Conservation (phyloP, 225 moss, liverwort and hornwort species). For the Takakia lepidozioides region DNA sequence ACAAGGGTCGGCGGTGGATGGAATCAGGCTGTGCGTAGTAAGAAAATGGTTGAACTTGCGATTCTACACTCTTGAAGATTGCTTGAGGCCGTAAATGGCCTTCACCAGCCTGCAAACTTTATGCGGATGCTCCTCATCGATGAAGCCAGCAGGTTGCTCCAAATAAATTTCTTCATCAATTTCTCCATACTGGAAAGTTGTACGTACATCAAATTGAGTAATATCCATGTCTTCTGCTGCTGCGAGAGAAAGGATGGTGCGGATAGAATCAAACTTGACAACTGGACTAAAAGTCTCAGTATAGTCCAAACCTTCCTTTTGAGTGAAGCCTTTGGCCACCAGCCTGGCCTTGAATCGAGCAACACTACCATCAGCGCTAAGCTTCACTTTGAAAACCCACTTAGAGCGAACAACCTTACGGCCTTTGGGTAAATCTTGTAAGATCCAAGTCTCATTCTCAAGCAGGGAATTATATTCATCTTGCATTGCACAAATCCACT, state of each 20-base stretch:
- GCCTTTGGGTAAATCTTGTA: too few species aligned
- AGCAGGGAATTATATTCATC: too few species aligned
- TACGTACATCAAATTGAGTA: constrained; percentile 7
- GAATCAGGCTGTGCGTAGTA: neutral
- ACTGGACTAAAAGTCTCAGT: constrained; percentile 4
- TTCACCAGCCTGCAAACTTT: constrained; percentile 1
- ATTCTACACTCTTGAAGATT: neutral
- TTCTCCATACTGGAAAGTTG: constrained; percentile 1
- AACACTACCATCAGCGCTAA: neutral
- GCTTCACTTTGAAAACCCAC: too few species aligned
- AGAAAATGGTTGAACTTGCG: neutral
- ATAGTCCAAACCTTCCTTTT: too few species aligned
- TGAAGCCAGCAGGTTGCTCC: constrained; percentile 2
- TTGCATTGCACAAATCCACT: too few species aligned
- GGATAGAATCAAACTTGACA: constrained; percentile 1
- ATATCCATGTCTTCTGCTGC: constrained; percentile 4
- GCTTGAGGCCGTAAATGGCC: neutral
- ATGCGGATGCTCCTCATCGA: neutral
- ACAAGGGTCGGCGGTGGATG: neutral
- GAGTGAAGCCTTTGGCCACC: too few species aligned
- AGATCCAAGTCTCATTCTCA: too few species aligned
- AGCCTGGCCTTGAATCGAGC: constrained; percentile 6
- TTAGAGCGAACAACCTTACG: neutral
- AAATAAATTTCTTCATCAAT: constrained; percentile 5
- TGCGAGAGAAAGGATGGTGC: constrained; percentile 4